Evolutionary conservation across 1,139 yeast genomes (phyloP).

Genomic region (Sugiyamaella japonica): DNA sequence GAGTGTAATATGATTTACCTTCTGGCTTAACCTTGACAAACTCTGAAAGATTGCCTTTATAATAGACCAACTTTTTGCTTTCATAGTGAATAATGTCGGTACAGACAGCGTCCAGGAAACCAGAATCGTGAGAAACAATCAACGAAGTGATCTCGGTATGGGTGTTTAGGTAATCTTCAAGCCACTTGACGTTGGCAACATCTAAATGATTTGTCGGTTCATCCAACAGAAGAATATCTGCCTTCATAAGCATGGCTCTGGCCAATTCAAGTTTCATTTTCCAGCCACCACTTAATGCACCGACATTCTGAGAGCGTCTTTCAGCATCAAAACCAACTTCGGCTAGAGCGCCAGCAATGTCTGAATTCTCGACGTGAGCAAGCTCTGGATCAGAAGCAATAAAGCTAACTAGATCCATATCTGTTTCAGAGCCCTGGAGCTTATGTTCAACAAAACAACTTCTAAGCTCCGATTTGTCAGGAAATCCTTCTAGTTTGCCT

Average conservation of each 20-base stretch:
- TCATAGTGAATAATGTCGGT: conserved; percentile 97
- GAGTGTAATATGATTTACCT: conserved; percentile 94
- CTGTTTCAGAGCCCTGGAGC: conserved; percentile 93
- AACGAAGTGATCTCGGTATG: conserved; percentile 80
- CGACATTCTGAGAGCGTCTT: conserved; percentile 85
- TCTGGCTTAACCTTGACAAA: conserved; percentile 93
- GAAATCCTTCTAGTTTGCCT: conserved; percentile 98
- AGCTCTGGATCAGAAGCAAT: conserved; percentile 91
- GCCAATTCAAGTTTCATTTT: conserved; percentile 98
- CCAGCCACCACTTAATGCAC: conserved; percentile 98
- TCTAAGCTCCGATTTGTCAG: conserved; percentile 79
- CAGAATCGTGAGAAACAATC: conserved; percentile 97
- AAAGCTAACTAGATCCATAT: conserved; percentile 80
- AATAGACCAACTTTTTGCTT: conserved; percentile 89
- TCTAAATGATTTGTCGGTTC: conserved; percentile 99
- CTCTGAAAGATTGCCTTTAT: conserved; percentile 92
- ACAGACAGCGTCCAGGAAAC: conserved; percentile 92
- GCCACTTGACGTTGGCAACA: conserved; percentile 90
- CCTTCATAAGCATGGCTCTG: conserved; percentile 97
- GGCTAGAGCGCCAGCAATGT: conserved; percentile 71
- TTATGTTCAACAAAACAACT: conserved; percentile 98
- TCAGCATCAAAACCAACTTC: conserved; percentile 91
- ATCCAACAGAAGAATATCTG: conserved; percentile 89
- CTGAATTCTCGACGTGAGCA: conserved; percentile 58
- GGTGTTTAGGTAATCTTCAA: conserved; percentile 77